Base-by-base conservation (phyloP, 1,139 yeast genomes). In the Blastobotrys aristatus region DNA sequence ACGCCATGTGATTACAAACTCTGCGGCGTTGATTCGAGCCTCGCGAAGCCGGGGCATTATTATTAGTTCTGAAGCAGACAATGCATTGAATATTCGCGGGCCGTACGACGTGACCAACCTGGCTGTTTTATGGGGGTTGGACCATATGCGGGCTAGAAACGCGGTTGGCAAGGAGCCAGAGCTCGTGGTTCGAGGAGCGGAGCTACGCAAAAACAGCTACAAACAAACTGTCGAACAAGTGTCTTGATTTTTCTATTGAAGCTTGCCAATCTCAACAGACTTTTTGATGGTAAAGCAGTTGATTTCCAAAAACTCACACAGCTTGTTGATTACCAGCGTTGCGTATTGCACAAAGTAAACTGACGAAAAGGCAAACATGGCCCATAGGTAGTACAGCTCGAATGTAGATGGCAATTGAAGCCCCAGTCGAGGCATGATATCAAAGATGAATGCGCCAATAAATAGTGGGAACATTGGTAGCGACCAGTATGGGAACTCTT, bases 11-110 rank as follows among this genome's bases (percentile, higher is more conserved):
- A 80, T 90, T 43, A 74, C 81, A 43, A 90, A 88, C 60, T 79
- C 82, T 1, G 74, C 86, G 44, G 83, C 85, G 58, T 73, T 92
- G 17, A 75, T 89, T n/a, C 70, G 98, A 53, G 88, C 96, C 3
- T 77, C 95, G 1, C 73, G 97, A 55, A 77, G 82, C 27, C 75
- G 88, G 41, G 97, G 97, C 0, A 64, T 92, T 20, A 73, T 92
- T 3, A 72, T 89, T 4, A 79, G 92, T 17, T 80, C 94, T 59
- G 97, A 96, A 2, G 85, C 95, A 0, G 58, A 63, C 2, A 66
- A 70, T 27, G 75, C 90, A 0, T 64, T 78, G 31, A 82, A 79
- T 44, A 68, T 82, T 24, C 70, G 97, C 49, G 79, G 80, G 32
- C 77, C 80, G 37, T 73, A 76, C 44, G 96, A 92, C 57, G 76